Evolutionary conservation across 2,329 filamentous ascomycete species (phyloP).

Genomic region (Tolypocladium tundrense): DNA sequence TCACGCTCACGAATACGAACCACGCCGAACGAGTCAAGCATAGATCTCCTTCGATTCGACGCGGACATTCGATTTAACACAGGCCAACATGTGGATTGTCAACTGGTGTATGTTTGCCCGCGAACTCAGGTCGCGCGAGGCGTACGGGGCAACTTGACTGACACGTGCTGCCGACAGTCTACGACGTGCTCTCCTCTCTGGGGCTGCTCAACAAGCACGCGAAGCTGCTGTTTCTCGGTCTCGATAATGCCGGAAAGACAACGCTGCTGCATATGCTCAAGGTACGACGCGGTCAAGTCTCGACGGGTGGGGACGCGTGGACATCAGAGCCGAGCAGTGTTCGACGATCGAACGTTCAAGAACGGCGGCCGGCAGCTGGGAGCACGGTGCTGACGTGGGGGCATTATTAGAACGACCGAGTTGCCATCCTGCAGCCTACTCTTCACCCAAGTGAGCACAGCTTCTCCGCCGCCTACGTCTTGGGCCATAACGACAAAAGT

Average conservation of each 20-base stretch:
- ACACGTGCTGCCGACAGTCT: constrained; percentile 45
- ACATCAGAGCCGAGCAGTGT: neutral
- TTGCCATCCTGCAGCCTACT: constrained; percentile 82
- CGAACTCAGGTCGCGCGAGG: neutral
- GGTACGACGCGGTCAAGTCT: constrained; percentile 34
- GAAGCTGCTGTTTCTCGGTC: constrained; percentile 85
- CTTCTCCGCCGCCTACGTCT: neutral
- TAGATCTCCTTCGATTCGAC: neutral
- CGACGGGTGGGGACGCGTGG: neutral
- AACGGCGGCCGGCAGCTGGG: neutral
- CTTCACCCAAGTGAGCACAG: constrained; percentile 71
- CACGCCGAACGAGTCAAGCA: neutral
- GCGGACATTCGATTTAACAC: neutral
- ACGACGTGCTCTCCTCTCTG: constrained; percentile 78
- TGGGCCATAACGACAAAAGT: too few relatives aligned
- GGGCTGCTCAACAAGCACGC: constrained; percentile 92
- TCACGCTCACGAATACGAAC: neutral
- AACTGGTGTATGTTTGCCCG: constrained; percentile 71
- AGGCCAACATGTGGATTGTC: constrained; percentile 72
- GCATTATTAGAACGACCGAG: constrained; percentile 66
- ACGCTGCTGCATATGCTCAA: constrained; percentile 93
- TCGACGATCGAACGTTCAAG: neutral
- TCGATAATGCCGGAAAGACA: constrained; percentile 92
- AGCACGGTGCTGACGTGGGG: constrained; percentile 12
- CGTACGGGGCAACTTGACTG: constrained; percentile 11